phyloP scores from a whole-genome alignment of 768 basidiomycete species.

The Tulasnella sp. region DNA sequence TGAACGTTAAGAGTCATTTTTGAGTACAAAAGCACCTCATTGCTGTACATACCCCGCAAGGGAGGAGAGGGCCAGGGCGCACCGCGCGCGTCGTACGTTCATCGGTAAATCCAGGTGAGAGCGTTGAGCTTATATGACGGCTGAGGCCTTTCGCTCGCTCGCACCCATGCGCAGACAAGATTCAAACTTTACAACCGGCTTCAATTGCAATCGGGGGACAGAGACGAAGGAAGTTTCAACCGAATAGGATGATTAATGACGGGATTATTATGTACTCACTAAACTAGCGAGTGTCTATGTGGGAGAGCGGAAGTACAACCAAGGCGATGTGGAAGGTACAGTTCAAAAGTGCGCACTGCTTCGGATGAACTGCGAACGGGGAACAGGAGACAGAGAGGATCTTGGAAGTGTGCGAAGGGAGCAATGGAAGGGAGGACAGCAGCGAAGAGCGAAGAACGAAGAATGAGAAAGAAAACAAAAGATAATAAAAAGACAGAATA shows the following conservation, averaged over 20 bases:
- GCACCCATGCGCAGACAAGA: neutral
- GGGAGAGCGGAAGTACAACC: neutral
- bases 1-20: conserved; percentile 1
- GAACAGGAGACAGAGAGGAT: conserved; percentile 1
- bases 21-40: neutral
- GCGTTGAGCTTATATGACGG: neutral
- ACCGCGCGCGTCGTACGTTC: neutral
- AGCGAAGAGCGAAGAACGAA: neutral
- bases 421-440: neutral
- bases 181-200: neutral
- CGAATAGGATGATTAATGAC: neutral
- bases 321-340: neutral
- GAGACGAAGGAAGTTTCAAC: neutral
- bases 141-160: neutral
- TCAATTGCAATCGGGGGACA: conserved; percentile 2
- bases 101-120: neutral
- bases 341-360: conserved; percentile 6
- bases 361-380: neutral
- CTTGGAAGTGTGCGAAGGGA: neutral
- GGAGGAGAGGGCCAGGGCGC: neutral
- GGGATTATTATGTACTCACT: conserved; percentile 6
- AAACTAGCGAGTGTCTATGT: conserved; percentile 1
- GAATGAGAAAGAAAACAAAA: neutral
- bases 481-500: neutral
- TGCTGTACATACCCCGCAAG: neutral